Evolutionary conservation across 352 stramenopile species (phyloP).

Genomic region (Phytophthora agathidicida): DNA sequence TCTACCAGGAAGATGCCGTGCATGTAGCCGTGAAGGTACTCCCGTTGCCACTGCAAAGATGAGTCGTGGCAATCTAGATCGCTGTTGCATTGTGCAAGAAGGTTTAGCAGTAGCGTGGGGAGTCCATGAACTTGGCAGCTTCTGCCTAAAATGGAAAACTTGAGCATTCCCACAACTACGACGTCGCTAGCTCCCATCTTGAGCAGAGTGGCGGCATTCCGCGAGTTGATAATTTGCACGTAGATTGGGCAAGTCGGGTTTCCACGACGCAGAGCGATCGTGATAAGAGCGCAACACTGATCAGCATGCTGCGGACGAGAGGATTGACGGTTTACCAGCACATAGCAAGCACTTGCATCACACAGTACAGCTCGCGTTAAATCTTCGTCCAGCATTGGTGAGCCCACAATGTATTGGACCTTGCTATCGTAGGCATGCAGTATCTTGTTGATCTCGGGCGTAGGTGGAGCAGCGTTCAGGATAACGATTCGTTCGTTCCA

Average conservation of each 20-base stretch:
- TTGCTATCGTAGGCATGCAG: slow-evolving; percentile 79
- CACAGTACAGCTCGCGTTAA: slow-evolving; percentile 63
- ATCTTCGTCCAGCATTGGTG: slow-evolving; percentile 79
- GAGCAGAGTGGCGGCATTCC: slow-evolving; percentile 66
- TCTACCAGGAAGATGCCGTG: slow-evolving; percentile 79
- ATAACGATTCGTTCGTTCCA: slow-evolving; percentile 87
- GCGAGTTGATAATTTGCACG: slow-evolving; percentile 73
- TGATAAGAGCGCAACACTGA: slow-evolving; percentile 75
- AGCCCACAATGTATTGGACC: slow-evolving; percentile 86
- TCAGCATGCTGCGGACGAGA: slow-evolving; percentile 63
- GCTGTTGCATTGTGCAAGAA: slow-evolving; percentile 60
- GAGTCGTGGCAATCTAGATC: slow-evolving; percentile 63
- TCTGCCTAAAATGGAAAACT: slow-evolving; percentile 72
- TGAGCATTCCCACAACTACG: slow-evolving; percentile 69
- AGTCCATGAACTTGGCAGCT: slow-evolving; percentile 73
- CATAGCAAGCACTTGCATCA: slow-evolving; percentile 65
- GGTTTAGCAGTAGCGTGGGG: slow-evolving; percentile 69
- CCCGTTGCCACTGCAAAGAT: slow-evolving; percentile 64
- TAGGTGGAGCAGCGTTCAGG: slow-evolving; percentile 64
- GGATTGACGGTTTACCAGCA: slow-evolving; percentile 68
- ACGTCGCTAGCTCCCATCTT: slow-evolving; percentile 83
- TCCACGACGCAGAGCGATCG: slow-evolving; percentile 70
- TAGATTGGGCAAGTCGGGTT: slow-evolving; percentile 81
- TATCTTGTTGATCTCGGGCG: slow-evolving; percentile 73
- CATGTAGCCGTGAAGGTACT: slow-evolving; percentile 74